Evolutionary conservation across 352 stramenopile species (phyloP).

Genomic region (Pelagophyceae sp.): DNA sequence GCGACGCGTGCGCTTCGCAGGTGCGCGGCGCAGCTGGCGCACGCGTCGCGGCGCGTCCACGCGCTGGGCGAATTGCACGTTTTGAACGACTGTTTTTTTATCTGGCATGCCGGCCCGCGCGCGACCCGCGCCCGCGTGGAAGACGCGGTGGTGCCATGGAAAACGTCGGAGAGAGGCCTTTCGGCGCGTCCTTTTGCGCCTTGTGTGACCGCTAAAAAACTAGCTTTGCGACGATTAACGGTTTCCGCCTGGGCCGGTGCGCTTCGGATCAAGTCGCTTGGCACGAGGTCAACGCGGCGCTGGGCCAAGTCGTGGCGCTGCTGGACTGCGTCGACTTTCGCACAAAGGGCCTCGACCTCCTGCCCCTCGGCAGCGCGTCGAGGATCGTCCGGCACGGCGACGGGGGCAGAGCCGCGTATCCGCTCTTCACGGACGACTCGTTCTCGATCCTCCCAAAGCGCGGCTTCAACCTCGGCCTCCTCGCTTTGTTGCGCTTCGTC

Average conservation of each 20-base stretch:
- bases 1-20: background rate
- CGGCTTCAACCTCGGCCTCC: background rate
- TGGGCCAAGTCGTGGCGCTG: background rate
- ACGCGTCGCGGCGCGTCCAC: background rate
- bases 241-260: background rate
- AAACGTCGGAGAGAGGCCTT: too few relatives aligned
- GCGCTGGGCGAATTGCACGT: background rate
- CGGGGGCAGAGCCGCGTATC: background rate
- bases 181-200: too few relatives aligned
- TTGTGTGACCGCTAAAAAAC: too few relatives aligned
- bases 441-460: slow-evolving; percentile 1
- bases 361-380: background rate
- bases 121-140: too few relatives aligned
- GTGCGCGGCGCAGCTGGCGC: background rate
- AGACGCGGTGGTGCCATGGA: too few relatives aligned
- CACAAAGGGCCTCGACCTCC: background rate
- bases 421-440: background rate
- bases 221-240: slow-evolving; percentile 11
- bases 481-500: background rate
- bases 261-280: background rate
- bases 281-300: background rate
- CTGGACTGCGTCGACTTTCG: background rate
- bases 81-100: background rate
- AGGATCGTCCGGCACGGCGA: background rate
- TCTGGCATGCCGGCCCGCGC: background rate